Evolutionary conservation across 768 basidiomycete genomes (phyloP), one percentile per base, ranked within the genome.

Genomic region (Tulasnella sp.): DNA sequence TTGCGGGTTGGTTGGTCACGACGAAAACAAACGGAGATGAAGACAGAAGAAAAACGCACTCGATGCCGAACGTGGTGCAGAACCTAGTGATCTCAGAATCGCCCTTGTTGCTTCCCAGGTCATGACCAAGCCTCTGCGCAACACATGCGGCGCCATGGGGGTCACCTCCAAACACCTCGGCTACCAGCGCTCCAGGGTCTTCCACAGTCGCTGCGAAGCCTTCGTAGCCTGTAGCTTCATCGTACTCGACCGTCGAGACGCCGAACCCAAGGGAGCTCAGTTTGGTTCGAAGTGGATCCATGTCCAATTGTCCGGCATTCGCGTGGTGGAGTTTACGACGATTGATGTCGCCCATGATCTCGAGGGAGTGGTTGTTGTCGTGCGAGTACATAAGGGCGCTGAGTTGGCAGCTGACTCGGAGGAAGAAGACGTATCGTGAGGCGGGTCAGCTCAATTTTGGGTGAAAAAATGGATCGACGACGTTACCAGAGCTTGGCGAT

Each of bases 401-500:
- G 24, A 65, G 47, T 27, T 66, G 64, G 8, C 66, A 56, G 3
- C 64, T 65, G 51, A 2, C 26, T 4, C 34, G 50, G 50, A 26
- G 2, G 19, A 19, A 21, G n/a, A 19, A 19, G 10, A 5, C 11
- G 7, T 5, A 48, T 48, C 29, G 51, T 4, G 8, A 52, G 23
- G n/a, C n/a, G n/a, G n/a, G n/a, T n/a, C n/a, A 38, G 32, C 1
- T 62, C 60, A 15, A 26, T 42, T 0, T 54, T 51, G 29, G 51
- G 64, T 41, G 65, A n/a, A n/a, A 58, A 19, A 38, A 10, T 7
- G 24, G 19, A 21, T n/a, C 27, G 56, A 53, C 64, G 21, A 24
- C n/a, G n/a, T n/a, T n/a, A 65, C 64, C 60, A 21, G 23, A 65
- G 27, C 32, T 65, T 65, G 21, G 64, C 64, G 2, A 65, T 51